phyloP scores from a whole-genome alignment of 305 asterid species.

The Striga hermonthica region DNA sequence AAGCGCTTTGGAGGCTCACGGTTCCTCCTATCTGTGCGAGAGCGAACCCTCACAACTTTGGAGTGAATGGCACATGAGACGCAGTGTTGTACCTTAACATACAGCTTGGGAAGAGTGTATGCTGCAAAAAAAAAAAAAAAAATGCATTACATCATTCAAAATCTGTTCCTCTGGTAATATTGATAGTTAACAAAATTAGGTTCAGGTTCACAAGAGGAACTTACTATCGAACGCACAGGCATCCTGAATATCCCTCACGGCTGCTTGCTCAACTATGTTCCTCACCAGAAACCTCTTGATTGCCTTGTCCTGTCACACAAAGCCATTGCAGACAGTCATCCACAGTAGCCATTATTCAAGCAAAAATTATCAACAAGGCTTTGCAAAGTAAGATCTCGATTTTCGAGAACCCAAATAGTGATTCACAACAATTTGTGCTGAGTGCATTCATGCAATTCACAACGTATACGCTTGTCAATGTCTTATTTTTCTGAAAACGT shows the following conservation, averaged over 20 bases:
- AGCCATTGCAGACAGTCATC: not conserved
- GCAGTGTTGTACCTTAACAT: conserved; percentile 87
- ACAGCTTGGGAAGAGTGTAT: conserved; percentile 77
- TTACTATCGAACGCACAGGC: conserved; percentile 52
- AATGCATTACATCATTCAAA: no score
- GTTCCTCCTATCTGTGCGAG: conserved; percentile 67
- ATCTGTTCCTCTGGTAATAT: no score
- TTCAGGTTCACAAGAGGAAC: no score
- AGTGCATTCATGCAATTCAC: no score
- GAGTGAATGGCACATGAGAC: conserved; percentile 92
- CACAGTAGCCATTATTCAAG: no score
- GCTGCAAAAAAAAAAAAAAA: conserved; percentile 28
- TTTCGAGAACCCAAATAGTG: no score
- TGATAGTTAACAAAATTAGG: no score
- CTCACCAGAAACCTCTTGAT: conserved; percentile 53
- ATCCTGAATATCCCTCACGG: conserved; percentile 60
- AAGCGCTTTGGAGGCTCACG: conserved; percentile 92
- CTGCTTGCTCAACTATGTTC: conserved; percentile 62
- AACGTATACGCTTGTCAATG: no score
- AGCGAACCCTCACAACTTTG: conserved; percentile 85
- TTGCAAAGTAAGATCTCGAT: no score
- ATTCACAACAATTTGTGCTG: no score
- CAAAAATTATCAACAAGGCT: no score
- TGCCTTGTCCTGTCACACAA: conserved; percentile 43
- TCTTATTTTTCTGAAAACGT: no score